These are phyloP conservation scores for Eimeria mitis DNA, from an alignment of 169 alveolate genomes.

Conservation along the genomic window DNA sequence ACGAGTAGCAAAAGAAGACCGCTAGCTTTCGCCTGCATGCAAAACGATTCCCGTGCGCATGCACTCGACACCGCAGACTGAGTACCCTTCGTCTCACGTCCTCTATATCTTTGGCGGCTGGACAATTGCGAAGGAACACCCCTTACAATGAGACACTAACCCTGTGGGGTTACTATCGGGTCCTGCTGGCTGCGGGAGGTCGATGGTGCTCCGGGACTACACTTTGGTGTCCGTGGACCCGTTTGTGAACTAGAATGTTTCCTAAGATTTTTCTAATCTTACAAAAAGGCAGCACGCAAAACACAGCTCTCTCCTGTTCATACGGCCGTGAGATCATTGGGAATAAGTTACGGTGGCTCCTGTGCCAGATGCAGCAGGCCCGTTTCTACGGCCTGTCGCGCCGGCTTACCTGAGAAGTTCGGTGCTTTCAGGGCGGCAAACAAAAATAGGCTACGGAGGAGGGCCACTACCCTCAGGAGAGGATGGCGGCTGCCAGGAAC, in stretches of 20 bases:
- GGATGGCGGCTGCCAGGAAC: not conserved
- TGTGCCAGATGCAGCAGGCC: not conserved
- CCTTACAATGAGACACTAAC: not conserved
- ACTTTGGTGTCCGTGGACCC: not conserved
- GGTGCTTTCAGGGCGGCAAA: not conserved
- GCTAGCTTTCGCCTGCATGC: constrained; percentile 31
- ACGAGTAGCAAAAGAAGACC: not conserved
- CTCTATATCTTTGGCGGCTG: not conserved
- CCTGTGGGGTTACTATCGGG: not conserved
- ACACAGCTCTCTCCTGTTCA: not conserved
- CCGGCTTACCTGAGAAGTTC: not conserved
- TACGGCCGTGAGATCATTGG: not conserved
- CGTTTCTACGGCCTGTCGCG: not conserved
- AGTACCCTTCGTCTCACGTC: not conserved
- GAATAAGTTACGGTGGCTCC: not conserved
- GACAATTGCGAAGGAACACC: not conserved
- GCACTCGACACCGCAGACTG: not conserved
- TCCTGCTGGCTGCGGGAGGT: not conserved
- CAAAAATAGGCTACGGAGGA: not conserved
- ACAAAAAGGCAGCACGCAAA: not conserved
- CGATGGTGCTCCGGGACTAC: not conserved
- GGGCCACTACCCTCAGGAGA: not conserved
- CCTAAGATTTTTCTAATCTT: not conserved
- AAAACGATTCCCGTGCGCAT: constrained; percentile 27
- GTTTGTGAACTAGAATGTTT: not conserved